These are phyloP conservation scores for Verruconis gallopava DNA, from an alignment of 2,329 filamentous ascomycete species.

Conservation along the genomic window DNA sequence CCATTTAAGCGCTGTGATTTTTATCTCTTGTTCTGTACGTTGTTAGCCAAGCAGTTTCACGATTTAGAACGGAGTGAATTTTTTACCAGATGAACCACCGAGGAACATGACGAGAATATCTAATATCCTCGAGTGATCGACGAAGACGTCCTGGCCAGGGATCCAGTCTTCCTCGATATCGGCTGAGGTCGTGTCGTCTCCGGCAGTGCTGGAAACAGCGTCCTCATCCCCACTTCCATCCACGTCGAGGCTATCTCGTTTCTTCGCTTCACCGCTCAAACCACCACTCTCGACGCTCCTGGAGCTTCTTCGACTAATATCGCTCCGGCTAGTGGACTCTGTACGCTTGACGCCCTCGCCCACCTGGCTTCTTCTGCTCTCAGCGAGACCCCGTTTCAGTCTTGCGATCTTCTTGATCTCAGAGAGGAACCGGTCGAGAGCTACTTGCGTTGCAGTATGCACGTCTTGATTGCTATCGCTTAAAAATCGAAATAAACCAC, in stretches of 20 bases:
- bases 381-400: slow-evolving; percentile 81
- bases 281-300: slow-evolving; percentile 17
- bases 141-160: slow-evolving; percentile 89
- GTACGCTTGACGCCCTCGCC: slow-evolving; percentile 58
- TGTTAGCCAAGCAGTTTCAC: neutral
- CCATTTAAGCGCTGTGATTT: slow-evolving; percentile 85
- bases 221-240: slow-evolving; percentile 35
- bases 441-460: slow-evolving; percentile 80
- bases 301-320: slow-evolving; percentile 21
- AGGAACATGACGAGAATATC: slow-evolving; percentile 85
- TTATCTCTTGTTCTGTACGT: slow-evolving; percentile 66
- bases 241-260: slow-evolving; percentile 16
- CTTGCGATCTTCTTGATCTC: slow-evolving; percentile 92
- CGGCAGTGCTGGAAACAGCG: slow-evolving; percentile 37
- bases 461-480: slow-evolving; percentile 87
- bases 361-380: slow-evolving; percentile 60
- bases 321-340: slow-evolving; percentile 37
- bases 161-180: slow-evolving; percentile 82
- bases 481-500: slow-evolving; percentile 79
- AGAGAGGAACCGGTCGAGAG: slow-evolving; percentile 76
- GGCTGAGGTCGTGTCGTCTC: slow-evolving; percentile 31
- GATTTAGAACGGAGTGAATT: slow-evolving; percentile 13
- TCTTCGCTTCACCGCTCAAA: neutral
- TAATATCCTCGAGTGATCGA: slow-evolving; percentile 83
- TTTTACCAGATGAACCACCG: slow-evolving; percentile 62